Conservation (phyloP, 192 early-diverging fungal genomes). For the Oehlia diaphana region DNA sequence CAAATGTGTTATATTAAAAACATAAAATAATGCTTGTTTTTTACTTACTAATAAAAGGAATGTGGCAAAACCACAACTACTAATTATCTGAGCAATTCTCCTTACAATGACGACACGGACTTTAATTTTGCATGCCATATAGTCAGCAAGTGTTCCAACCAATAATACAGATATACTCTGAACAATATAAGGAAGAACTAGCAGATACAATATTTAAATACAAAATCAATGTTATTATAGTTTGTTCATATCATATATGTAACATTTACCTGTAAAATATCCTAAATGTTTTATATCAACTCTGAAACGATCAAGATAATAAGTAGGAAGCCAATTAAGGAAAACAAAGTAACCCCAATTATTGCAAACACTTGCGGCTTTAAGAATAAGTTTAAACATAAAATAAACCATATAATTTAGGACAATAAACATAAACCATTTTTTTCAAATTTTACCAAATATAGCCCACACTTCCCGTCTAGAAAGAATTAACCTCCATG, state of each 20-base stretch:
- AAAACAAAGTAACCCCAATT: conserved; percentile 38
- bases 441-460: background rate
- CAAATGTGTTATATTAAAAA: background rate
- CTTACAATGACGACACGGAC: conserved; percentile 32
- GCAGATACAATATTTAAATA: too few species aligned
- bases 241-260: too few species aligned
- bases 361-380: conserved; percentile 26
- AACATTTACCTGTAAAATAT: conserved; percentile 35
- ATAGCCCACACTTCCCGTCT: conserved; percentile 9
- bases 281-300: conserved; percentile 42
- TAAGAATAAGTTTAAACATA: too few species aligned
- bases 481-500: conserved; percentile 8
- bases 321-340: conserved; percentile 42
- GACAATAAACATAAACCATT: too few species aligned
- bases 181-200: conserved; percentile 26
- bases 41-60: conserved; percentile 29
- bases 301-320: conserved; percentile 38
- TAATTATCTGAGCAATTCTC: conserved; percentile 29
- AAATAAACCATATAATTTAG: too few species aligned
- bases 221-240: too few species aligned
- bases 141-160: conserved; percentile 38
- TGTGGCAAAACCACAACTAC: conserved; percentile 31
- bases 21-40: background rate
- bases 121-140: conserved; percentile 29
- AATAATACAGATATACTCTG: conserved; percentile 33